Evolutionary conservation across 208 protist genomes (phyloP), one percentile per base, ranked within the genome.

Genomic region (Leishmania major): DNA sequence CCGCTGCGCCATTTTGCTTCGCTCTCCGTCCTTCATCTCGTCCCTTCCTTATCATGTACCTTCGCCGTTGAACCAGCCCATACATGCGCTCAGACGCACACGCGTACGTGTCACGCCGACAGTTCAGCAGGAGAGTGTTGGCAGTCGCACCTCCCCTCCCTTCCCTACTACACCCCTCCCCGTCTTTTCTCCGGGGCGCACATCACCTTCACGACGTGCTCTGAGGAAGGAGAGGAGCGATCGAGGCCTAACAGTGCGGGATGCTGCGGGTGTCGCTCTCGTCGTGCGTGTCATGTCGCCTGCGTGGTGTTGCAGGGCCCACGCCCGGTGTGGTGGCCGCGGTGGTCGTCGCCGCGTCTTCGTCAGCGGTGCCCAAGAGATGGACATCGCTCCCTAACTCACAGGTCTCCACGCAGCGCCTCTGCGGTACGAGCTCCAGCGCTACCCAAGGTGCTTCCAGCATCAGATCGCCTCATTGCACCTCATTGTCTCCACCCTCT

Each of bases 221-320:
- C 22, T 31, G 22, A 35, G 43, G 25, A 49, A 49, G 10, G 1
- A 31, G 43, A n/a, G 10, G 45, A 17, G 37, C 0, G 6, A 47
- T 25, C 66, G 6, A 73, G 28, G 69, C 1, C 25, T 25, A 51
- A 53, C 43, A 53, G 69, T 25, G 43, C 69, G 25, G 49, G 43
- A 73, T 73, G 69, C 69, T 49, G 43, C 69, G 69, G 25, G 73
- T 62, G 47, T n/a, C 51, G 22, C 73, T 45, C 10, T 62, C 73
- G n/a, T 62, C 47, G 73, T 62, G 47, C 31, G 3, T 77, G 47
- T 47, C 28, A 51, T 22, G 15, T 22, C 43, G 69, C 51, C 47
- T 67, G 25, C 47, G 15, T 51, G 17, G 43, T 31, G 62, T 19
- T 62, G 67, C 75, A 5, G 45, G 45, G 47, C 22, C 53, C 57